Evolutionary conservation across 192 early-diverging fungal genomes (phyloP), one percentile per base, ranked within the genome.

Genomic region (Chytriomyces confervae): DNA sequence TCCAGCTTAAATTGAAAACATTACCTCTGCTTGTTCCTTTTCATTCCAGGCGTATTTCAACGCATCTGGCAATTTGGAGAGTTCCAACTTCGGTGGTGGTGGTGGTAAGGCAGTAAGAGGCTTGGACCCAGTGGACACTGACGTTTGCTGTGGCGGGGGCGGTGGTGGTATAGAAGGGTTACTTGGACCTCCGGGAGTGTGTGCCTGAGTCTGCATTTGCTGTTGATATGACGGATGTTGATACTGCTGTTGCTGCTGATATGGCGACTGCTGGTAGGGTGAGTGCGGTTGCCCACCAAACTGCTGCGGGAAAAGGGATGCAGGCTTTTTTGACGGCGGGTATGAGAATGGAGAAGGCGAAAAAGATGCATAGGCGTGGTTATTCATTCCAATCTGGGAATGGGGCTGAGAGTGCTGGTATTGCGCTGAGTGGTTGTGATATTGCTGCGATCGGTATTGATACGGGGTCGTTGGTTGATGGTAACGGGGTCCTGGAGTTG

Each of bases 1-100:
- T 18, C 11, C 13, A 66, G 36, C 24, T 5, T 13, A 46, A 47
- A 7, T 47, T 45, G 5, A 24, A 20, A n/a, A 6, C 20, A 48
- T 62, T 44, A 79, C 77, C 47, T 79, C 77, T 20, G 45, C 6
- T 48, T 79, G 69, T 62, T 79, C 77, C 24, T 69, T 66, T 45
- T 79, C 77, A 64, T 79, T 79, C 77, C 77, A 79, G 6, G 77
- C 50, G 46, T 79, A 79, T 24, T 66, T 61, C 46, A 79, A 11
- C 5, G 69, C 11, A 3, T 79, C 77, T 20, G 60, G 61, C 8
- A 79, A 24, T 61, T 47, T 9, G 7, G 20, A 18, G 49, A 73
- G 73, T 36, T 79, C 77, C 8, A 79, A 65, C 29, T 62, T 48
- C 48, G 71, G 71, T 0, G 20, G 53, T 4, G 71, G 71, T 9